phyloP scores from a whole-genome alignment of 345 rosid species.

The Salix caprea region DNA sequence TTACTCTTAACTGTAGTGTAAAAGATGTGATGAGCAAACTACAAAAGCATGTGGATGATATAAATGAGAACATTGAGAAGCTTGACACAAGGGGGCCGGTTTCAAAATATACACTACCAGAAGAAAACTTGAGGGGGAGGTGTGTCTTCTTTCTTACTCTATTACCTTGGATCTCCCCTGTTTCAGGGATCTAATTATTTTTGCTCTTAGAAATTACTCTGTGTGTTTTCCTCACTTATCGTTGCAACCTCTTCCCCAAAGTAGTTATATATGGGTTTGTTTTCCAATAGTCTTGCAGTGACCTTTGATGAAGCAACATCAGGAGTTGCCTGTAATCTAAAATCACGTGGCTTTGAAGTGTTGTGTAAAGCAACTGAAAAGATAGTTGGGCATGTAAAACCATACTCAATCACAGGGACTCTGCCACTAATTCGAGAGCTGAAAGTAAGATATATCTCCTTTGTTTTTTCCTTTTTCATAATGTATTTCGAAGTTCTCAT shows the following conservation, averaged over 20 bases:
- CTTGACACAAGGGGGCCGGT: slow-evolving; percentile 77
- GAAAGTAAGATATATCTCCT: slow-evolving; percentile 43
- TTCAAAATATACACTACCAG: slow-evolving; percentile 73
- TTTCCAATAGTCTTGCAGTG: slow-evolving; percentile 50
- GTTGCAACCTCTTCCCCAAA: background rate
- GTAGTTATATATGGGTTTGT: slow-evolving; percentile 4
- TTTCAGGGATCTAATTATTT: background rate
- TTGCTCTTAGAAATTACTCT: slow-evolving; percentile 5
- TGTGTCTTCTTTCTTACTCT: slow-evolving; percentile 14
- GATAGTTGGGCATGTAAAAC: slow-evolving; percentile 84
- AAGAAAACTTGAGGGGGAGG: slow-evolving; percentile 87
- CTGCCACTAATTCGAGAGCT: slow-evolving; percentile 87
- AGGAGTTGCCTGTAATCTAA: slow-evolving; percentile 93
- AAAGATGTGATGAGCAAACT: slow-evolving; percentile 65
- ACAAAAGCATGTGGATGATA: slow-evolving; percentile 74
- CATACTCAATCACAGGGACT: slow-evolving; percentile 92
- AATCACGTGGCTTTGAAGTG: slow-evolving; percentile 81
- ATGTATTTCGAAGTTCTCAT: background rate
- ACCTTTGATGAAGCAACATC: slow-evolving; percentile 68
- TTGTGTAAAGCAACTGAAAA: slow-evolving; percentile 87
- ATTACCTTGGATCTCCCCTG: background rate
- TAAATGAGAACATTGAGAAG: slow-evolving; percentile 67
- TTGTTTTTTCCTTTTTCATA: background rate
- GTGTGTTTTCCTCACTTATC: background rate
- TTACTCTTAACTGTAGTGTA: slow-evolving; percentile 42